Evolutionary conservation across 2,329 filamentous ascomycete genomes (phyloP).

Genomic region (Phyllosticta capitalensis): DNA sequence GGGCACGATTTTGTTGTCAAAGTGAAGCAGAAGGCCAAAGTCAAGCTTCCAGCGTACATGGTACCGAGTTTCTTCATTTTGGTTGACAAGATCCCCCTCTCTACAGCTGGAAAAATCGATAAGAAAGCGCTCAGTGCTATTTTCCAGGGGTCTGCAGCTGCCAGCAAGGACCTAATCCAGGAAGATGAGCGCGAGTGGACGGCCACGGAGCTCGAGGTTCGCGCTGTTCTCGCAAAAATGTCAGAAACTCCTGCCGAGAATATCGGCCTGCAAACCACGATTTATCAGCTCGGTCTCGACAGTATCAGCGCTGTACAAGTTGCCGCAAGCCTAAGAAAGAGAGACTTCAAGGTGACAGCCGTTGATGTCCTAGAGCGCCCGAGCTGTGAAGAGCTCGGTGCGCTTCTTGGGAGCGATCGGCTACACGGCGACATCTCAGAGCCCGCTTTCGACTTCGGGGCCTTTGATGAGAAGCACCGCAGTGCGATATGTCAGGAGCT

Average conservation of each 20-base stretch:
- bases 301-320: conserved; percentile 81
- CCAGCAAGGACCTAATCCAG: background rate
- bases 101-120: conserved; percentile 32
- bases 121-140: conserved; percentile 23
- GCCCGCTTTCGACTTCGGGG: conserved; percentile 36
- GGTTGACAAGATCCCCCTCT: conserved; percentile 26
- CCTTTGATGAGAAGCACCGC: conserved; percentile 41
- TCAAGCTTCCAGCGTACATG: conserved; percentile 29
- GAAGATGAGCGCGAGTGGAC: conserved; percentile 36
- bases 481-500: conserved; percentile 22
- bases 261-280: conserved; percentile 56
- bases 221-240: conserved; percentile 49
- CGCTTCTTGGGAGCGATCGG: background rate
- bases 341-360: conserved; percentile 51
- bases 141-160: conserved; percentile 19
- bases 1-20: conserved; percentile 14
- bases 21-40: conserved; percentile 15
- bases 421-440: background rate
- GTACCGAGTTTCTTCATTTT: conserved; percentile 27
- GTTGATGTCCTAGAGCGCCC: conserved; percentile 60
- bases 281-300: conserved; percentile 83
- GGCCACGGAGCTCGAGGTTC: conserved; percentile 42
- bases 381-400: conserved; percentile 26
- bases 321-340: conserved; percentile 54
- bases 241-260: conserved; percentile 41